Base-by-base conservation (phyloP, 352 stramenopile species). In the Phytophthora ramorum region DNA sequence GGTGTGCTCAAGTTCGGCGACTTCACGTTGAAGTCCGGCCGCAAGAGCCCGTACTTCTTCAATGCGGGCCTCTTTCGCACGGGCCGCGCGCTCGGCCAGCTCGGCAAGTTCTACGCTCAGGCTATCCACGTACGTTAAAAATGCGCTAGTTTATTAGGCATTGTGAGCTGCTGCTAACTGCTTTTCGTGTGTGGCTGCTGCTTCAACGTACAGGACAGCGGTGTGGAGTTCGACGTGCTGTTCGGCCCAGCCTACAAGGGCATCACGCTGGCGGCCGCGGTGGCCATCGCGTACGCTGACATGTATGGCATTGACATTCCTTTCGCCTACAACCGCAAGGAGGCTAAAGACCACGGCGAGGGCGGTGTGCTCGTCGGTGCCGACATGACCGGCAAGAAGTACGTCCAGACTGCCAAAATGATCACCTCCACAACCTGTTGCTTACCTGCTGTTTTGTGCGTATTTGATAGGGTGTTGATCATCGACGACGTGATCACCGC, bases 181-280 rank as follows among this genome's bases (percentile, higher is more conserved):
- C 13, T 32, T 19, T 49, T n/a, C n/a, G n/a, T 50, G 4, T 53
- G 37, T 65, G 26, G 30, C 34, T 66, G n/a, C 8, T 46, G 20
- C 37, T 76, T 65, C 12, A 78, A 73, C 28, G 56, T 70, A 60
- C 58, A 92, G 75, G 73, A 88, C 20, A 96, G 85, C 44, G 89
- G 87, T 19, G 76, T 99, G 5, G 87, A 96, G 47, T 99, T 99
- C 71, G 97, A 99, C 66, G 96, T 99, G 47, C 77, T 99, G 26
- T 99, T 99, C 73, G 98, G 98, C 0, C 98, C 98, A 4, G 98
- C 98, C 1, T 99, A 99, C 93, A 99, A 99, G 88, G 98, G 98
- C 54, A 99, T 99, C 76, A 98, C 97, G 28, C 83, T 99, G 7
- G 93, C 91, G 26, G 97, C 96, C 12, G 87, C 97, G 26, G 96